A percentile compares a stretch with the other conserved stretches of the same genome.
These are phyloP conservation scores for Klebsormidium nitens DNA, from an alignment of 139 green algal genomes.

Conservation along the genomic window DNA sequence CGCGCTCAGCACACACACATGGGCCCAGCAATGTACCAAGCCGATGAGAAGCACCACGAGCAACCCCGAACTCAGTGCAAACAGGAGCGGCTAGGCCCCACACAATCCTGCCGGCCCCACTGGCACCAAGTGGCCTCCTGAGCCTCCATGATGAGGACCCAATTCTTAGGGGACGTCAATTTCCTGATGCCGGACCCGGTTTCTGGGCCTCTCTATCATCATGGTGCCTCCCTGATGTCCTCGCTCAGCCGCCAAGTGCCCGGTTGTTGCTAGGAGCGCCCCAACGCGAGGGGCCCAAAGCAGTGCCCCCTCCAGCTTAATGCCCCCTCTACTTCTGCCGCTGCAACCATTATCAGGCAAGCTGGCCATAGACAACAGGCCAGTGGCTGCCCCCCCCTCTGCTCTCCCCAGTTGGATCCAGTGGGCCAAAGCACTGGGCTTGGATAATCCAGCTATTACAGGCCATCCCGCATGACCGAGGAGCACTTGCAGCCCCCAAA, in stretches of 20 bases:
- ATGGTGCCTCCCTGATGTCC: too few species aligned
- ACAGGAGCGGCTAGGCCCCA: neutral
- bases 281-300: too few species aligned
- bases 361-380: too few species aligned
- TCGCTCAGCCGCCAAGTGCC: too few species aligned
- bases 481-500: neutral
- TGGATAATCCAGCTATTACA: too few species aligned
- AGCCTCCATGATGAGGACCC: neutral
- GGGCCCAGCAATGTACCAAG: neutral
- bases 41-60: neutral
- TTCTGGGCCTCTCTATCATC: neutral
- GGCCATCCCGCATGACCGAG: neutral
- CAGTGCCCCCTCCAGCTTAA: too few species aligned
- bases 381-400: too few species aligned
- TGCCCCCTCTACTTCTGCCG: too few species aligned
- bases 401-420: too few species aligned
- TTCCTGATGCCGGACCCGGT: neutral
- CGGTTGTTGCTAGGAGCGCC: too few species aligned
- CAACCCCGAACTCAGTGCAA: neutral
- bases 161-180: neutral
- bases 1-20: conserved; percentile 13
- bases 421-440: too few species aligned
- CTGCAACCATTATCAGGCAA: too few species aligned
- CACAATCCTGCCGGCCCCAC: neutral
- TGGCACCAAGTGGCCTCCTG: neutral